Evolutionary conservation across 2,329 filamentous ascomycete species (phyloP).

Genomic region (Madurella fahalii): DNA sequence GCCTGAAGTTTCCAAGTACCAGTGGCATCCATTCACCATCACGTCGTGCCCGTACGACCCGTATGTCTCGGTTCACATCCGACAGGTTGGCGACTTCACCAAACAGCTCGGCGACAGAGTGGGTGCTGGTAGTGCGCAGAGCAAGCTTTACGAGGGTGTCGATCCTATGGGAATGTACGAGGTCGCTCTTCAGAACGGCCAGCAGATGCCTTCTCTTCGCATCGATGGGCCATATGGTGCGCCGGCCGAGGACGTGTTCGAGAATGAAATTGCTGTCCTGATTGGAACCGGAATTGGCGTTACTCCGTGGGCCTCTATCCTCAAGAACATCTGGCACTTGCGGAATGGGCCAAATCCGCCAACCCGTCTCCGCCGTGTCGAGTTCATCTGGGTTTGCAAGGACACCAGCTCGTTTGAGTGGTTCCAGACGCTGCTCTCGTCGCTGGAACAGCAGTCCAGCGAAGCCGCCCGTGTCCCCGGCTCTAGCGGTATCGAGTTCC

Average conservation of each 20-base stretch:
- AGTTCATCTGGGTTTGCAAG: slow-evolving; percentile 99
- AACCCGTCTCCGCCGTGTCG: slow-evolving; percentile 82
- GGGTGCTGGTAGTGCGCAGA: slow-evolving; percentile 83
- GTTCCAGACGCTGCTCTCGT: slow-evolving; percentile 93
- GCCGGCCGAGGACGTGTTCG: slow-evolving; percentile 94
- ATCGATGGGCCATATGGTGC: slow-evolving; percentile 96
- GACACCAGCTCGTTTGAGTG: slow-evolving; percentile 96
- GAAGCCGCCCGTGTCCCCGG: slow-evolving; percentile 64
- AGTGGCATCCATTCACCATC: slow-evolving; percentile 99
- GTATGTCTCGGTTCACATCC: slow-evolving; percentile 90
- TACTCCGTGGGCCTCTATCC: slow-evolving; percentile 79
- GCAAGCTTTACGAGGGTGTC: slow-evolving; percentile 83
- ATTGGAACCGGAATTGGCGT: slow-evolving; percentile 86
- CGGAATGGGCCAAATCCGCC: slow-evolving; percentile 87
- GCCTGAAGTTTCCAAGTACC: slow-evolving; percentile 78
- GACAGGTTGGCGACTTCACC: slow-evolving; percentile 96
- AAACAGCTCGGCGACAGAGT: slow-evolving; percentile 88
- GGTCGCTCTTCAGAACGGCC: slow-evolving; percentile 87
- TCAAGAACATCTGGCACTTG: slow-evolving; percentile 98
- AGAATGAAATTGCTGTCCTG: slow-evolving; percentile 82
- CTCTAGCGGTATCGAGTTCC: slow-evolving; percentile 72
- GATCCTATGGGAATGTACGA: slow-evolving; percentile 98
- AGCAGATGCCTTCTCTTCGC: slow-evolving; percentile 83
- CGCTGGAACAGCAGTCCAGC: slow-evolving; percentile 80
- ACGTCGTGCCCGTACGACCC: slow-evolving; percentile 96